These are phyloP conservation scores for Trichoderma sp. DNA, from an alignment of 2,329 filamentous ascomycete species.

Conservation along the genomic window DNA sequence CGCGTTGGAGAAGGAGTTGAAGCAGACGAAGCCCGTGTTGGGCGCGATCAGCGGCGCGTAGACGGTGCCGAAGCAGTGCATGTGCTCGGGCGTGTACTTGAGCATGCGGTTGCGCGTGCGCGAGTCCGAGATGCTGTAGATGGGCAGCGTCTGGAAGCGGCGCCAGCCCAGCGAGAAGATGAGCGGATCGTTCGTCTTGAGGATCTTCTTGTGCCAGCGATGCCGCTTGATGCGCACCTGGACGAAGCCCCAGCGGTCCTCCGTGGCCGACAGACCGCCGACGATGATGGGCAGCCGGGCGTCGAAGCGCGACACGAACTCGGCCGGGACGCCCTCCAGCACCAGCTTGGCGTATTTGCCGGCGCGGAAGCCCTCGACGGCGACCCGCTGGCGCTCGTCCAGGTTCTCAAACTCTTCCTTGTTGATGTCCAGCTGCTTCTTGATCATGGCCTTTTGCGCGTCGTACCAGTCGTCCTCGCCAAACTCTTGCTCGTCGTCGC, in stretches of 20 bases:
- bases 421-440: constrained; percentile 97
- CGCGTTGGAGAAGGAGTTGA: constrained; percentile 81
- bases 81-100: constrained; percentile 98
- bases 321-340: constrained; percentile 81
- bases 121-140: constrained; percentile 94
- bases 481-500: constrained; percentile 69
- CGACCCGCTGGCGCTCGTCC: constrained; percentile 76
- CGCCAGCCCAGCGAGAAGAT: constrained; percentile 97
- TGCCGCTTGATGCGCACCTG: constrained; percentile 97
- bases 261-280: constrained; percentile 87
- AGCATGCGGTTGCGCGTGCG: constrained; percentile 94
- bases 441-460: constrained; percentile 86
- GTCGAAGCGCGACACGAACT: constrained; percentile 82
- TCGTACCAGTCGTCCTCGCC: constrained; percentile 99
- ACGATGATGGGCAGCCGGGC: constrained; percentile 80
- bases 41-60: constrained; percentile 93
- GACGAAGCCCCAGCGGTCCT: constrained; percentile 92
- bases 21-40: constrained; percentile 92
- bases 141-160: constrained; percentile 85
- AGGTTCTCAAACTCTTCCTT: constrained; percentile 86
- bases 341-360: constrained; percentile 92
- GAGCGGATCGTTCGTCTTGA: constrained; percentile 96
- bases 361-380: constrained; percentile 86
- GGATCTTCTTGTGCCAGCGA: constrained; percentile 97
- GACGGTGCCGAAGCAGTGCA: constrained; percentile 97